These are phyloP conservation scores for Fusarium poae DNA, from an alignment of 2,329 filamentous ascomycete species.

Conservation along the genomic window DNA sequence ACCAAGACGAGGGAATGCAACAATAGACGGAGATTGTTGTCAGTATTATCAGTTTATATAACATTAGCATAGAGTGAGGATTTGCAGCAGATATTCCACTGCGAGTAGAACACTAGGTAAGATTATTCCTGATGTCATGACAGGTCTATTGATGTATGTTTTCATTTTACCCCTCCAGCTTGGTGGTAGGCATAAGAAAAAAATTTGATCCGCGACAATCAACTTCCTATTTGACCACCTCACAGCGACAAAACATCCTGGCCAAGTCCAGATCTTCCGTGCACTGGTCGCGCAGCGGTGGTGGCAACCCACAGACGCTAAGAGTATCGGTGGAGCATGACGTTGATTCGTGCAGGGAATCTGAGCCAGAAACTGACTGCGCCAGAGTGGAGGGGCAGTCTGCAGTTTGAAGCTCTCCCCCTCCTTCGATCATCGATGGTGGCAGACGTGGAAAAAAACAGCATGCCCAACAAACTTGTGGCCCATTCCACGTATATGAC, in stretches of 20 bases:
- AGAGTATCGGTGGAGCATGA: slow-evolving; percentile 50
- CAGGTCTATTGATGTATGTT: slow-evolving; percentile 1
- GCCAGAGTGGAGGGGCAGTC: slow-evolving; percentile 46
- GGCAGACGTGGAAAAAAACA: slow-evolving; percentile 6
- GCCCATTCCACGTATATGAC: slow-evolving; percentile 5
- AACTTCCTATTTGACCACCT: slow-evolving; percentile 40
- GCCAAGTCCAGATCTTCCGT: slow-evolving; percentile 43
- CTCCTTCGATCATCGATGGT: slow-evolving; percentile 36
- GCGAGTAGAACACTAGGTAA: background rate
- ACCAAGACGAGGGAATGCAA: slow-evolving; percentile 23
- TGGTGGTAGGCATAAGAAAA: slow-evolving; percentile 9
- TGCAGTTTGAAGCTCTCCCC: slow-evolving; percentile 42
- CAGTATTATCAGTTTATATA: background rate
- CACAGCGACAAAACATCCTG: slow-evolving; percentile 17
- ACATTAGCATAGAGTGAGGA: background rate
- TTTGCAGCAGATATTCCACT: background rate
- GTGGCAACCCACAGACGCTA: slow-evolving; percentile 46
- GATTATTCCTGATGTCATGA: slow-evolving; percentile 16
- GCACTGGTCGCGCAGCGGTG: slow-evolving; percentile 41
- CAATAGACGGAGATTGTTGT: slow-evolving; percentile 20
- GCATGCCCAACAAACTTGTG: slow-evolving; percentile 5
- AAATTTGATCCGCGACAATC: slow-evolving; percentile 31
- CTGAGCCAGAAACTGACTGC: slow-evolving; percentile 42
- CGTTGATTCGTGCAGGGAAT: slow-evolving; percentile 48
- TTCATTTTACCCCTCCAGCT: slow-evolving; percentile 35